Percentiles rank a stretch among this genome's conserved stretches.
phyloP scores from a whole-genome alignment of 2,329 filamentous ascomycete genomes.

The Pyrenophora seminiperda region DNA sequence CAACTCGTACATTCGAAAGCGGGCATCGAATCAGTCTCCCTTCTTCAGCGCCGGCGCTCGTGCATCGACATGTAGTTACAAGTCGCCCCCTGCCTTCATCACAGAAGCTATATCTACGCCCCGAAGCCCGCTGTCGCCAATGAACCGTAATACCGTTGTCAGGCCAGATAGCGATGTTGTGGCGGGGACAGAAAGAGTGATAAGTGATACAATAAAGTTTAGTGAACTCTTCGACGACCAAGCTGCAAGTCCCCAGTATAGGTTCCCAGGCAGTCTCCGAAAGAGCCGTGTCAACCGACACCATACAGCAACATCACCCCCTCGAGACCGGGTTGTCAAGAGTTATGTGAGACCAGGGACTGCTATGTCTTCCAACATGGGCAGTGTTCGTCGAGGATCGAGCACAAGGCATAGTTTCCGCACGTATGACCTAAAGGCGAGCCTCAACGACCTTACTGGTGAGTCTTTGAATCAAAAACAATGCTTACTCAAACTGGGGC shows the following conservation, averaged over 20 bases:
- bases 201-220: background rate
- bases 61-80: slow-evolving; percentile 40
- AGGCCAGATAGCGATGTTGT: slow-evolving; percentile 26
- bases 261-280: slow-evolving; percentile 33
- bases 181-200: slow-evolving; percentile 19
- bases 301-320: slow-evolving; percentile 18
- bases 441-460: slow-evolving; percentile 31
- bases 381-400: slow-evolving; percentile 16
- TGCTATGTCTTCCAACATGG: slow-evolving; percentile 7
- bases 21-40: slow-evolving; percentile 46
- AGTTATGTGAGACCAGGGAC: slow-evolving; percentile 24
- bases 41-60: slow-evolving; percentile 48
- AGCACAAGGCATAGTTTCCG: slow-evolving; percentile 29
- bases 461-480: too few species aligned
- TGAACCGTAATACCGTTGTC: slow-evolving; percentile 21
- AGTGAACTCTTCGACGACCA: slow-evolving; percentile 18
- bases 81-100: slow-evolving; percentile 26
- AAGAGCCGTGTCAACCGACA: slow-evolving; percentile 24
- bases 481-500: too few species aligned
- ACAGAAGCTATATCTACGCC: slow-evolving; percentile 16
- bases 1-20: slow-evolving; percentile 51
- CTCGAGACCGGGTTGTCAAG: slow-evolving; percentile 22
- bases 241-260: slow-evolving; percentile 10
- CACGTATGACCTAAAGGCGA: slow-evolving; percentile 29
- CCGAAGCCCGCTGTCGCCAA: slow-evolving; percentile 11